Evolutionary conservation across 1,284 basidiomycete species (phyloP), one percentile per base, ranked within the genome.

Genomic region (Pyrrhoderma lamaoense): DNA sequence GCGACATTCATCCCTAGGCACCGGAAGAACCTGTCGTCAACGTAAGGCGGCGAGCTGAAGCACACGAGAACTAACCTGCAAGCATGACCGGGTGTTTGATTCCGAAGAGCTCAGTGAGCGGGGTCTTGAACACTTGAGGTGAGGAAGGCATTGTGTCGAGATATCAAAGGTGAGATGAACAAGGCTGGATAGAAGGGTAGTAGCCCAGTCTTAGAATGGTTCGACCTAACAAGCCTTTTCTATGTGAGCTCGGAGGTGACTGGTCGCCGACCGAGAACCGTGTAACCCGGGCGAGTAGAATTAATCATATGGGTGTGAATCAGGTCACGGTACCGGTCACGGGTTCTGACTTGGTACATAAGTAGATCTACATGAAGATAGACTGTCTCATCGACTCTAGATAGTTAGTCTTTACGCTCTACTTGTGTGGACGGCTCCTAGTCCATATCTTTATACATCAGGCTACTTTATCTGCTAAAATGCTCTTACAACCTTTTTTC

Each of bases 71-170:
- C 64, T 51, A 59, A 65, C 80, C 79, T 51, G 83, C 84, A 14
- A 86, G 71, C 77, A 93, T 81, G 65, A 93, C 77, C 23, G 91
- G 91, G 66, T 93, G 90, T 64, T 79, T 79, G 59, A 93, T 82
- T 45, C 75, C 76, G 71, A 93, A 89, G 51, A 88, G 64, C 62
- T 75, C 73, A 1, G 82, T 84, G 55, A 85, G 70, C 3, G 79
- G 77, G 0, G 83, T 85, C 3, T 71, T 68, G 64, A 85, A 81
- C 13, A 83, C 65, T 21, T 76, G 73, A 19, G 67, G 60, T 25
- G 77, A 80, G 45, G 79, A 72, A 45, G 79, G 75, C 79, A 82
- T 82, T 42, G 14, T 40, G 38, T 8, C 4, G 14, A 40, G 47
- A 16, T 16, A 44, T 21, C 0, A 14, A 16, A n/a, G 8, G 13